phyloP scores from a whole-genome alignment of 1,139 yeast genomes.

The Yamadazyma mexicana region DNA sequence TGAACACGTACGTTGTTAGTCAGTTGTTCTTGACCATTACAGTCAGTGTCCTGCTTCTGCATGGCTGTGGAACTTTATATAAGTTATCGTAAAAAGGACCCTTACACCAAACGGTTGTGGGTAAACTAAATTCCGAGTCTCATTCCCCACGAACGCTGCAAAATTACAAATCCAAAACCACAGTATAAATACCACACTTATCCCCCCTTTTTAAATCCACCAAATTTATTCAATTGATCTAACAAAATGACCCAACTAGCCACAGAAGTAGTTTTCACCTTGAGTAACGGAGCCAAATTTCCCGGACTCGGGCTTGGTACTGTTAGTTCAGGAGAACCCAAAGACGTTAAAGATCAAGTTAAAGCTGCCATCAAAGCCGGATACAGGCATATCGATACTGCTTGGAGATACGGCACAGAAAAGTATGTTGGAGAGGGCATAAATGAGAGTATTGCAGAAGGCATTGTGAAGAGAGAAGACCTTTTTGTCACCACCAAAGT shows the following conservation, averaged over 20 bases:
- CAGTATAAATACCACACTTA: too few relatives aligned
- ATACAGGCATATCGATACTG: constrained; percentile 41
- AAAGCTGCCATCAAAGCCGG: constrained; percentile 41
- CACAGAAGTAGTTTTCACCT: constrained; percentile 20
- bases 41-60: too few relatives aligned
- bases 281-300: constrained; percentile 30
- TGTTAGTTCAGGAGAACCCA: constrained; percentile 28
- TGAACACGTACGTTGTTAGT: too few relatives aligned
- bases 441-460: constrained; percentile 46
- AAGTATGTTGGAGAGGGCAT: constrained; percentile 49
- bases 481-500: constrained; percentile 60
- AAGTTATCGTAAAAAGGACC: too few relatives aligned
- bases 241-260: constrained; percentile 16
- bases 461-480: constrained; percentile 53
- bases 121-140: too few relatives aligned
- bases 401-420: constrained; percentile 51
- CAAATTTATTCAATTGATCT: too few relatives aligned
- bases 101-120: too few relatives aligned
- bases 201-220: too few relatives aligned
- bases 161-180: too few relatives aligned
- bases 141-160: too few relatives aligned
- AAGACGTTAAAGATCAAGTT: constrained; percentile 34
- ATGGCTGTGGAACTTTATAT: too few relatives aligned
- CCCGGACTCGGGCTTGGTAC: constrained; percentile 44
- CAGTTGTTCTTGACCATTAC: too few relatives aligned